Base-by-base conservation (phyloP, 2,329 filamentous ascomycete species). In the Chaetomiaceae sp. region DNA sequence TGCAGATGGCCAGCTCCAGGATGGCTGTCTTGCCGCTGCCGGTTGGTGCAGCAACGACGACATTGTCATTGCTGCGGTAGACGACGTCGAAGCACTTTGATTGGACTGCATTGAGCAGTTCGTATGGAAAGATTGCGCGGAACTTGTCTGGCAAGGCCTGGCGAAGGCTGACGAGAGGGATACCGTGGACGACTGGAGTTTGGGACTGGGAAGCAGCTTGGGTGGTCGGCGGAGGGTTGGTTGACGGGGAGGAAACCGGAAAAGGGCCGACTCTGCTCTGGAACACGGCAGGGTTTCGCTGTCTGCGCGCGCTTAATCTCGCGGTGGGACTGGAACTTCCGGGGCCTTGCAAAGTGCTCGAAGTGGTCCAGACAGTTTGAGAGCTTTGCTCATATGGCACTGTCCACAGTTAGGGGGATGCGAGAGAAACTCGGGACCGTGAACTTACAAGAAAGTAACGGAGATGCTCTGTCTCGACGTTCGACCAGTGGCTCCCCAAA, bases 1-100 rank as follows among this genome's bases (percentile, higher is more conserved):
- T 83, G 69, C 88, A 92, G 33, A 95, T 88, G 3, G 89, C 89
- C 42, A 95, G 75, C 68, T 95, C 90, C 58, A 95, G 78, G 9
- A 94, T 77, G 1, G 78, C 88, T 0, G 89, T 95, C 68, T 95
- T 95, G 2, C 90, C 89, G 66, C 89, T 91, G 8, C 89, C 89
- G 0, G 89, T 95, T 0, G 90, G 89, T 7, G 89, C 86, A 1
- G 89, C 85, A 14, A 95, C 75, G 0, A 94, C 87, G 14, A 94
- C 75, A 59, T 95, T 95, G 66, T 90, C 80, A 60, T 85, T 80
- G 0, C 81, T 81, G 6, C 76, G 72, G 65, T 88, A 92, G 0
- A 88, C 76, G 0, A 75, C 67, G 0, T 77, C 66, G 61, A 92
- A 94, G 62, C 86, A 90, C 64, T 85, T 89, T 0, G 89, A 94